Evolutionary conservation across 1,284 basidiomycete genomes (phyloP), one percentile per base, ranked within the genome.

Genomic region (Cutaneotrichosporon sp.): DNA sequence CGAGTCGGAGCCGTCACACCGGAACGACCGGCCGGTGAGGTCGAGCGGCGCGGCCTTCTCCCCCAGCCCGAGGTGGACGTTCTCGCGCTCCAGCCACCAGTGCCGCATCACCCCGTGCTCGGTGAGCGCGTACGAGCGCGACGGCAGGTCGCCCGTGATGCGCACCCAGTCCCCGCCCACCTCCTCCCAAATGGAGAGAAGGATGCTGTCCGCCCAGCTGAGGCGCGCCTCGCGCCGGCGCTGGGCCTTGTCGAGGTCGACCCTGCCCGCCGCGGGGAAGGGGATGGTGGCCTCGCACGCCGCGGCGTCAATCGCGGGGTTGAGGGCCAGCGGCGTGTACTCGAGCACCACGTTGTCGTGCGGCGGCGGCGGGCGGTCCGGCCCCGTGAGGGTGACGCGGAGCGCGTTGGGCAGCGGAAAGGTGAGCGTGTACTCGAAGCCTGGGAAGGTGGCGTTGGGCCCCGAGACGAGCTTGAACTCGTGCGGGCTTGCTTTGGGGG

Each of bases 31-130:
- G 33, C 73, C 69, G 1, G 75, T 72, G 25, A 80, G 67, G 60
- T 79, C 77, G 43, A 81, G 62, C 14, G 81, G 81, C 0, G 75
- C 81, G 0, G 72, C 79, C 59, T 80, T 80, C 69, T 82, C 81
- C 18, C 81, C 81, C 34, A 81, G 59, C 14, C 81, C 81, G 27
- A 81, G 66, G 60, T 79, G 76, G 18, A 82, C 46, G 60, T 72
- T 71, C 47, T 70, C 66, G 14, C 65, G 59, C 46, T 71, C 69
- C 31, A 72, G 60, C 63, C 66, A 70, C 72, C 71, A 72, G 65
- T 74, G 73, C 22, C 74, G 70, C 54, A 71, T 73, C 45, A 81
- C 68, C 29, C 80, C 80, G 36, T 76, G 68, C 36, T 78, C 74
- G 3, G 76, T 77, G 54, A 78, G 70, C 22, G 77, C 76, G 59